phyloP scores from a whole-genome alignment of 768 basidiomycete genomes.

The Galerina marginata region DNA sequence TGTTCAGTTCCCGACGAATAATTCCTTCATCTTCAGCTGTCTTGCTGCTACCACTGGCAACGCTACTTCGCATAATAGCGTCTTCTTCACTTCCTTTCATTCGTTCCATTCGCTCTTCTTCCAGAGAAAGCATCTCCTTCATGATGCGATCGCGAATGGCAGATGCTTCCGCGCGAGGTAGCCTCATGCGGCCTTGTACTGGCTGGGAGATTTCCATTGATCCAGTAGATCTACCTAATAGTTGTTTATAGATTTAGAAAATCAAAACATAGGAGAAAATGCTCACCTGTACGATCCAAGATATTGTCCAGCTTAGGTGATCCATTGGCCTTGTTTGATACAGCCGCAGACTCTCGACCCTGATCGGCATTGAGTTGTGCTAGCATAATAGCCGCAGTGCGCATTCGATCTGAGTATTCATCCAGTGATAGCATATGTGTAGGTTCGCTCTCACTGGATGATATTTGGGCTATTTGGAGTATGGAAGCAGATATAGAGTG shows the following conservation, averaged over 20 bases:
- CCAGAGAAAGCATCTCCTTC: conserved; percentile 96
- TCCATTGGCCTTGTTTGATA: conserved; percentile 24
- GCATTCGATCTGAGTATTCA: conserved; percentile 98
- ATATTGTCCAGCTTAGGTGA: conserved; percentile 23
- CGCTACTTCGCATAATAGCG: conserved; percentile 63
- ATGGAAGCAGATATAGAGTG: conserved; percentile 17
- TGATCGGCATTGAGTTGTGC: conserved; percentile 91
- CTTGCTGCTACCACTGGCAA: conserved; percentile 58
- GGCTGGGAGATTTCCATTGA: conserved; percentile 31
- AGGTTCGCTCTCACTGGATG: conserved; percentile 19
- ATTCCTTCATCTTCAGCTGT: conserved; percentile 92
- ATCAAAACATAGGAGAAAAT: neutral
- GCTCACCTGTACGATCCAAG: conserved; percentile 25
- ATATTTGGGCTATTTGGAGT: conserved; percentile 6
- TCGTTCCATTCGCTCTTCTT: conserved; percentile 95
- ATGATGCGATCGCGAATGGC: conserved; percentile 95
- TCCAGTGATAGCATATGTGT: conserved; percentile 74
- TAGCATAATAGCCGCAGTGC: conserved; percentile 97
- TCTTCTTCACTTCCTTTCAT: conserved; percentile 83
- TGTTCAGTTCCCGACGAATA: conserved; percentile 90
- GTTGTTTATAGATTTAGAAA: neutral
- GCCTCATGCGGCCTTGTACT: conserved; percentile 61
- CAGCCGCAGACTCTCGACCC: conserved; percentile 50
- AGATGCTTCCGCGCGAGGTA: conserved; percentile 83
- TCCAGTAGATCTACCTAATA: conserved; percentile 16